Base-by-base conservation (phyloP, 192 early-diverging fungal genomes). In the Rhizophagus prolifer region DNA sequence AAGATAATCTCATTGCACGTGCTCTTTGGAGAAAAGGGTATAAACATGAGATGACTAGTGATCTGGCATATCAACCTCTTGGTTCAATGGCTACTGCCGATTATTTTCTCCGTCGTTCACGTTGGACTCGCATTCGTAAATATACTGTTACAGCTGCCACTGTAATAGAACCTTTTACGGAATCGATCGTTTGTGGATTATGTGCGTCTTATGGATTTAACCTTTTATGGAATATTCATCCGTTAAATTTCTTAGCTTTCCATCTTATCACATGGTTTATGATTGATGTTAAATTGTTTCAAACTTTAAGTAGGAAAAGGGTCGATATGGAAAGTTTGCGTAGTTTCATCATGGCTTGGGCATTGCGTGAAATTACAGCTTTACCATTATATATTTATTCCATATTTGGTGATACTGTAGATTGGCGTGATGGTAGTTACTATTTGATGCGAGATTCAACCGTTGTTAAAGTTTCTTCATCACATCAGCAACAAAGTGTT, bases 71-170 rank as follows among this genome's bases (percentile, higher is more conserved):
- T 75, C 97, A 99, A 83, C 86, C 92, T 1, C 84, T 95, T 4
- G 96, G 95, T 47, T 83, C 85, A 7, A 86, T 93, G 79, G 82
- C 89, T 0, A 78, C 94, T n/a, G 70, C 83, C 3, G 96, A 96
- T 68, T 99, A 95, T 83, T 92, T 93, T 73, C 79, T 85, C 62
- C 85, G 96, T 25, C 88, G 96, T n/a, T 89, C 92, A 26, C 86
- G 97, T 66, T 99, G 97, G 97, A 92, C 93, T 41, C 90, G 97
- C 41, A 91, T 95, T 71, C 88, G 97, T 69, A 98, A 97, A 82
- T 98, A 95, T 82, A 95, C 94, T 5, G 95, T 96, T 9, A 90
- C 94, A 0, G 85, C 85, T 38, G 96, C 96, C 0, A 99, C 97
- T 14, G 75, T 97, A 7, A 80, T 91, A 3, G 97, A 99, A 85